Base-by-base conservation (phyloP, 2,329 filamentous ascomycete genomes). In the Zasmidium angulare region DNA sequence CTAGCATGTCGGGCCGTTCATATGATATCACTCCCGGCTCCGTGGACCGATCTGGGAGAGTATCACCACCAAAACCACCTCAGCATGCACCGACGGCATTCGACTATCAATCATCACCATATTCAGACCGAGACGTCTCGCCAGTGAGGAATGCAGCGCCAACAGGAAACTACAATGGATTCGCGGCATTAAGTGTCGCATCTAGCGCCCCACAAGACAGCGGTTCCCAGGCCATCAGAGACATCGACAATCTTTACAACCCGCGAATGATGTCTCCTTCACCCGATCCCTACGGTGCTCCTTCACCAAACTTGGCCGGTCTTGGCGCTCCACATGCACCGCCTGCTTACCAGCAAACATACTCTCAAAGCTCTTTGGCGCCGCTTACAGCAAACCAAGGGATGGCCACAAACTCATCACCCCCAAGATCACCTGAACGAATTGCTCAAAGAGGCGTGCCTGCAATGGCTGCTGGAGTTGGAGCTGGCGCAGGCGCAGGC, bases 401-500 rank as follows among this genome's bases (percentile, higher is more conserved):
- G 46, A 19, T 47, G 21, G 55, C 26, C 31, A 53, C 53, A 43
- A 55, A 56, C 21, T 61, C 61, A 17, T 60, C 63, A 20, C 60
- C 60, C 6, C 52, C 60, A 49, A 60, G 58, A 22, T 66, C 63
- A 20, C 56, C 64, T 9, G 59, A 58, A 19, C 60, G 53, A n/a
- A 56, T 56, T 49, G 55, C 50, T 29, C 49, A 50, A 22, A 61
- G 56, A 23, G 54, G 58, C 26, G 43, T 48, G 19, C 31, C 58
- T 21, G 46, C 54, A 11, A 43, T 62, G 24, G 56, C 69, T 48
- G 53, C 75, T 73, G 68, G 78, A 80, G 72, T 81, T 83, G 60
- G 59, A 47, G 50, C 51, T 54, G 62, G 43, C 52, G 61, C 53
- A 76, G 73, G 50, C 71, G 58, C 56, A 40, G 24, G 26, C 22